Evolutionary conservation across 2,329 filamentous ascomycete genomes (phyloP).

Genomic region (Sarocladium kiliense): DNA sequence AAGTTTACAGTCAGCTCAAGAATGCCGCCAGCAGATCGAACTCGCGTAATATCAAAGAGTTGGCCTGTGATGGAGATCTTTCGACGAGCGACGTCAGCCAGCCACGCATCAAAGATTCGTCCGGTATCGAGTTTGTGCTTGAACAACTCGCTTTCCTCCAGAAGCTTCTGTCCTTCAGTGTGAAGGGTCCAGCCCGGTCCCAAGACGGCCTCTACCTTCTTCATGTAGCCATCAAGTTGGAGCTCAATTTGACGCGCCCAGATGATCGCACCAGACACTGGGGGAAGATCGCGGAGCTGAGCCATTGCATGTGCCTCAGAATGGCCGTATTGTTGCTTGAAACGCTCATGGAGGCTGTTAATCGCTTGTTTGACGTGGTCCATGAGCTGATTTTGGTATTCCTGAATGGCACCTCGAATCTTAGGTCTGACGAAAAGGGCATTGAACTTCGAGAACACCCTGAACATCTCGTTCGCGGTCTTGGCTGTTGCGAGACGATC

Average conservation of each 20-base stretch:
- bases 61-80: constrained; percentile 89
- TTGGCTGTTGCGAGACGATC: constrained; percentile 93
- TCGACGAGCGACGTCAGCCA: constrained; percentile 80
- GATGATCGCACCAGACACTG: constrained; percentile 94
- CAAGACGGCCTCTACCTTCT: constrained; percentile 96
- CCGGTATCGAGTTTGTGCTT: constrained; percentile 92
- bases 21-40: constrained; percentile 83
- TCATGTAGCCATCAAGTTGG: constrained; percentile 94
- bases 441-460: constrained; percentile 99
- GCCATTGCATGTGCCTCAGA: constrained; percentile 98
- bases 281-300: constrained; percentile 89
- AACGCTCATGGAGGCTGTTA: constrained; percentile 85
- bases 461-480: constrained; percentile 99
- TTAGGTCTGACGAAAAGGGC: constrained; percentile 98
- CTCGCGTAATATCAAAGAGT: constrained; percentile 82
- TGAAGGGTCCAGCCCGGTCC: constrained; percentile 93
- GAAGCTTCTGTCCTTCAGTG: constrained; percentile 88
- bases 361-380: constrained; percentile 98
- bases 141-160: constrained; percentile 87
- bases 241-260: constrained; percentile 97
- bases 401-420: constrained; percentile 93
- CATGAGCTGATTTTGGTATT: constrained; percentile 97
- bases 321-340: constrained; percentile 98
- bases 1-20: constrained; percentile 94
- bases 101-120: constrained; percentile 93